These are phyloP conservation scores for Zopfia rhizophila DNA, from an alignment of 2,329 filamentous ascomycete genomes.

Conservation along the genomic window DNA sequence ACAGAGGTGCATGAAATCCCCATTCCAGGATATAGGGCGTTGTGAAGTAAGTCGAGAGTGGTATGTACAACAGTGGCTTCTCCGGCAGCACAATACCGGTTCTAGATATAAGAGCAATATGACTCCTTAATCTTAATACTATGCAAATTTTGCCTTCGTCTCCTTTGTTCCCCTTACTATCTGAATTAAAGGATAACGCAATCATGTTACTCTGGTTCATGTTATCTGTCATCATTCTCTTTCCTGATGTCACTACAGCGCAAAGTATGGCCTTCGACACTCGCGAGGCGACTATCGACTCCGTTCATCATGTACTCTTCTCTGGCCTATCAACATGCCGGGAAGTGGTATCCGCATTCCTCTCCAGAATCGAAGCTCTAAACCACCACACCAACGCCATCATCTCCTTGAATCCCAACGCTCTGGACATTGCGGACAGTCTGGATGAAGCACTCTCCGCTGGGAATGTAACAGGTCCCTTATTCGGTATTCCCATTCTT, in stretches of 20 bases:
- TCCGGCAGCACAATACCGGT: too few relatives aligned
- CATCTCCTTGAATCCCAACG: constrained; percentile 62
- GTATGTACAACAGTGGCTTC: too few relatives aligned
- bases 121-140: too few relatives aligned
- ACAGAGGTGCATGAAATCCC: constrained; percentile 12
- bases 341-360: constrained; percentile 64
- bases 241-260: background rate
- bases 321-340: constrained; percentile 65
- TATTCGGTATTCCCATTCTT: constrained; percentile 71
- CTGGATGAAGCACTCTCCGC: constrained; percentile 60
- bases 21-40: too few relatives aligned
- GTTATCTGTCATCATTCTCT: background rate
- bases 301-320: constrained; percentile 66
- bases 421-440: constrained; percentile 60
- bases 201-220: too few relatives aligned
- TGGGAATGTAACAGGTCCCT: constrained; percentile 61
- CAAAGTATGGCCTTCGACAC: constrained; percentile 59
- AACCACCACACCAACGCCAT: constrained; percentile 69
- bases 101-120: too few relatives aligned
- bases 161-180: too few relatives aligned
- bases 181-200: too few relatives aligned
- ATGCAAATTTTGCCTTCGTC: too few relatives aligned
- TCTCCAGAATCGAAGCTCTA: constrained; percentile 66
- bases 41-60: too few relatives aligned
- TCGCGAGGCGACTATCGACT: constrained; percentile 68